Evolutionary conservation across 1,139 yeast genomes (phyloP).

Genomic region (Yamadazyma trypodendri): DNA sequence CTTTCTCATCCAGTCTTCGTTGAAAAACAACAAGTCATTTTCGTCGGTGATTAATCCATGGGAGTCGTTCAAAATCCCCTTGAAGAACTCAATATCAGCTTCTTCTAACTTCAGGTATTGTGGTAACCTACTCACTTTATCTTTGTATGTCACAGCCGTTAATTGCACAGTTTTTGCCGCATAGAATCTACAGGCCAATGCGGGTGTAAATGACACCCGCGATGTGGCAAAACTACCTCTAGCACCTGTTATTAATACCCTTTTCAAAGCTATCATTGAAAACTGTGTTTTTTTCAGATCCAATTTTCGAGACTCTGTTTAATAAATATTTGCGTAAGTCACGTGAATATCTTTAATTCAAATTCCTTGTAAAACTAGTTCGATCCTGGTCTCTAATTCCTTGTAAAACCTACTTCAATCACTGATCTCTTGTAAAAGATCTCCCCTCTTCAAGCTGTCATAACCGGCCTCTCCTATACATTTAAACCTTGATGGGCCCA

Average conservation of each 20-base stretch:
- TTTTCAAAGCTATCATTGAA: conserved; percentile 3
- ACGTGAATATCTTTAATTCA: conserved; percentile 1
- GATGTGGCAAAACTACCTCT: neutral
- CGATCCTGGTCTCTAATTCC: no score
- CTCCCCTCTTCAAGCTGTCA: conserved; percentile 33
- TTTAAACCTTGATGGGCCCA: conserved; percentile 65
- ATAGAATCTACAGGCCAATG: conserved; percentile 13
- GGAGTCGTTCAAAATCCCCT: conserved; percentile 49
- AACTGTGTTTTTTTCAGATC: conserved; percentile 2
- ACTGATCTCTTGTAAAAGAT: neutral
- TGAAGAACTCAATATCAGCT: conserved; percentile 63
- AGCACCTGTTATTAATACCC: neutral
- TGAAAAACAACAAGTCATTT: conserved; percentile 69
- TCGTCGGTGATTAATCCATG: conserved; percentile 48
- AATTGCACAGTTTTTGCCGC: conserved; percentile 49
- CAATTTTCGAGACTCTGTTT: conserved; percentile 2
- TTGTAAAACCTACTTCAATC: no score
- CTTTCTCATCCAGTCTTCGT: conserved; percentile 97
- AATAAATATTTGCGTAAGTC: neutral
- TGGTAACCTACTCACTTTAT: conserved; percentile 47
- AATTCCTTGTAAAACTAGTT: no score
- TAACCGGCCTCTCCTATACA: conserved; percentile 55
- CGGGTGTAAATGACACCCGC: neutral
- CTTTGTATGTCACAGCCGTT: conserved; percentile 64
- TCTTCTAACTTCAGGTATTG: conserved; percentile 47